Percentiles rank a stretch among this genome's conserved stretches.
These are phyloP conservation scores for Physaria fendleri DNA, from an alignment of 345 rosid genomes.

Conservation along the genomic window DNA sequence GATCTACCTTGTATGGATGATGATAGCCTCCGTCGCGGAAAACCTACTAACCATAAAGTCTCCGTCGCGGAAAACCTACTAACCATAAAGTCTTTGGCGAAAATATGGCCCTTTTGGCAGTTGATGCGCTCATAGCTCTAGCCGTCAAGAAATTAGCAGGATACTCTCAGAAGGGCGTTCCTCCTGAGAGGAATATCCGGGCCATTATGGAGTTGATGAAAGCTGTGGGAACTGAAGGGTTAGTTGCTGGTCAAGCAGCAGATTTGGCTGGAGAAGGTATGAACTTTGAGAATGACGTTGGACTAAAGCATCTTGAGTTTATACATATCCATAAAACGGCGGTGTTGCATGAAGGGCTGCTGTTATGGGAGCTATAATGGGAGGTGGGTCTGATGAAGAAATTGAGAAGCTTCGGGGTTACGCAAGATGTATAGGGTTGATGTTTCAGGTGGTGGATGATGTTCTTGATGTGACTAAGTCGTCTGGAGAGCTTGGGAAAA, in stretches of 20 bases:
- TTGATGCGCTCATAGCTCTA: conserved; percentile 56
- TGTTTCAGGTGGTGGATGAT: conserved; percentile 85
- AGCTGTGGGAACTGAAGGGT: conserved; percentile 51
- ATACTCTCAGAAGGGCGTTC: not conserved
- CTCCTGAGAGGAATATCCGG: conserved; percentile 33
- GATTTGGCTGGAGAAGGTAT: conserved; percentile 52
- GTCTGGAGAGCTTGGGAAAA: conserved; percentile 61
- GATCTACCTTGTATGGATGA: conserved; percentile 81
- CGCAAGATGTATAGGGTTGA: conserved; percentile 52
- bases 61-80: conserved; percentile 75
- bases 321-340: conserved; percentile 72
- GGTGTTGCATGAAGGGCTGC: conserved; percentile 51
- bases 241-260: conserved; percentile 71
- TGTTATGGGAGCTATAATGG: conserved; percentile 58
- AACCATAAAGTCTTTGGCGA: conserved; percentile 69
- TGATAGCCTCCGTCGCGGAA: conserved; percentile 64
- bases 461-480: conserved; percentile 76
- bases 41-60: no score
- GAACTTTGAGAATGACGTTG: conserved; percentile 14
- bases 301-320: conserved; percentile 50
- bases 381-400: conserved; percentile 54
- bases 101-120: conserved; percentile 53
- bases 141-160: conserved; percentile 41
- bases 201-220: conserved; percentile 47
- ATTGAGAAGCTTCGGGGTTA: conserved; percentile 60